Evolutionary conservation across 768 basidiomycete genomes (phyloP), one percentile per base, ranked within the genome.

Genomic region (Lactarius deliciosus): DNA sequence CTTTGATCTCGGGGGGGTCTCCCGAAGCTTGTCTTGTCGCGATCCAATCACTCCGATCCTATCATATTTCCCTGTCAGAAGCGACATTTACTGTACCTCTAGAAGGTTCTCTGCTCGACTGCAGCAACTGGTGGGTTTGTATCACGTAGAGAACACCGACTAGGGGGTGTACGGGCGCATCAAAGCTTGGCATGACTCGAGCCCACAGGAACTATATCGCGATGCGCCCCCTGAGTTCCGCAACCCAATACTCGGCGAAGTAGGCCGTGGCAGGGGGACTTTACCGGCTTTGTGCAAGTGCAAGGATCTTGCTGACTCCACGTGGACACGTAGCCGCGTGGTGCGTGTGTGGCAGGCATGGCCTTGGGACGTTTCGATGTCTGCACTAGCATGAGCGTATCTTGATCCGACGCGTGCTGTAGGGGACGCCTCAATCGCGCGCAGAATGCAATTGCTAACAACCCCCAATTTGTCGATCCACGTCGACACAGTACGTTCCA

Each of bases 281-380:
- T 57, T 41, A 60, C 56, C 36, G n/a, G 60, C n/a, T 56, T n/a
- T 18, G 18, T n/a, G 36, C 36, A 38, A 38, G 11, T 13, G 41
- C 30, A 18, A 8, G 64, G 20, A 22, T 30, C 16, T 36, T 38
- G 36, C 18, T 61, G 38, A 3, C 20, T 30, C 38, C 56, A 61
- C 50, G 55, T 47, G 61, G 57, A 25, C 45, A 53, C 15, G 38
- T 32, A 57, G 56, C 60, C 65, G 65, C 47, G 30, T 66, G 65
- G 28, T 66, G 36, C 20, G 30, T 43, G 43, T 41, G 28, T 62
- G 60, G 61, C 38, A 34, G 11, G 56, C 65, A 45, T 36, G 15
- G 60, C 65, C 34, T 61, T 45, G 45, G 22, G 47, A 25, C 47
- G 47, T 50, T 25, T 61, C 18, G 22, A 43, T 22, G 41, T 3